Evolutionary conservation across 2,329 filamentous ascomycete species (phyloP), one percentile per base, ranked within the genome.

Genomic region (Xylariomycetidae sp.): DNA sequence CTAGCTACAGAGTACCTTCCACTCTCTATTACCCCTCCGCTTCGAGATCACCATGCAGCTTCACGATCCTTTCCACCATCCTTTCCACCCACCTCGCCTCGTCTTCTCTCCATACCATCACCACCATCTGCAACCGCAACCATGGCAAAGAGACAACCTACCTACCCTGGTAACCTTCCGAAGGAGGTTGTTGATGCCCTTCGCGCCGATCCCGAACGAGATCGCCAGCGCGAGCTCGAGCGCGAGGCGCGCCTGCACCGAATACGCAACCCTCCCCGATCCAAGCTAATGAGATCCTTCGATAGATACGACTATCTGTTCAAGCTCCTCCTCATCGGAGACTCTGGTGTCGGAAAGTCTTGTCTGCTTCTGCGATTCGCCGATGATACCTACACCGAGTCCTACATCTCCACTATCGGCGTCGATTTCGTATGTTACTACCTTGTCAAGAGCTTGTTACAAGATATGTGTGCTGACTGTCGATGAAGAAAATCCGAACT

Each of bases 231-330:
- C n/a, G n/a, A n/a, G n/a, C n/a, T n/a, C n/a, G n/a, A n/a, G n/a
- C n/a, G n/a, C n/a, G n/a, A n/a, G n/a, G n/a, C n/a, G n/a, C n/a
- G n/a, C n/a, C n/a, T n/a, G n/a, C n/a, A n/a, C n/a, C n/a, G n/a
- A n/a, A n/a, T n/a, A n/a, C n/a, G n/a, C n/a, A n/a, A n/a, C n/a
- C n/a, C n/a, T n/a, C n/a, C n/a, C n/a, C n/a, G n/a, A n/a, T n/a
- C n/a, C n/a, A n/a, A n/a, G n/a, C n/a, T n/a, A n/a, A n/a, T n/a
- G n/a, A n/a, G n/a, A n/a, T n/a, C n/a, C n/a, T n/a, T n/a, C n/a
- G n/a, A n/a, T n/a, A 97, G 92, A 92, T 98, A 98, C 85, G 92
- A 98, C 67, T 98, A 98, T 69, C 88, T 98, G 61, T 98, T 98
- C 82, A 98, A 98, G 82, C 88, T 98, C 51, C 87, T 98, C 69